Conservation (phyloP, 2,329 filamentous ascomycete species). For the Stachybotrys chartarum region DNA sequence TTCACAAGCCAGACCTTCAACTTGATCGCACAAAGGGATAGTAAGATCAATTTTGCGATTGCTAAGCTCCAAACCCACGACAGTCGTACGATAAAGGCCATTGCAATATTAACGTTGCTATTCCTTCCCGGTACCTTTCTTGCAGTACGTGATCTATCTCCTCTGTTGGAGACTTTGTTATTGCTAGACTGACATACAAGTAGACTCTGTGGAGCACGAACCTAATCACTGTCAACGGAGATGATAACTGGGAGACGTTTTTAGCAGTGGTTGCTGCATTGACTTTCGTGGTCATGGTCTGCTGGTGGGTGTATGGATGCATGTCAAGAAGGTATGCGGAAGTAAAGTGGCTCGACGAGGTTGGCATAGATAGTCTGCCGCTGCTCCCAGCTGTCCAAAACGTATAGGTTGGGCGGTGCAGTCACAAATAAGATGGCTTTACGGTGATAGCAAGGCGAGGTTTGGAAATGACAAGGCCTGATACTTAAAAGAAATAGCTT, state of each 20-base stretch:
- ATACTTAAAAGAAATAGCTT: too few relatives aligned
- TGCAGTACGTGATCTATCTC: not conserved
- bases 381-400: not conserved
- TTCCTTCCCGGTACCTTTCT: constrained; percentile 4
- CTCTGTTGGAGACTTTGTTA: too few relatives aligned
- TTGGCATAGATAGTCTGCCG: not conserved
- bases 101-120: not conserved
- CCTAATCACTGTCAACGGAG: not conserved
- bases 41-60: constrained; percentile 3
- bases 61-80: constrained; percentile 1
- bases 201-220: constrained; percentile 1
- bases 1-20: not conserved
- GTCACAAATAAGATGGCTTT: too few relatives aligned
- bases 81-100: constrained; percentile 1
- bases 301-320: not conserved
- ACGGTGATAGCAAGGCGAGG: too few relatives aligned
- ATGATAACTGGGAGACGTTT: not conserved
- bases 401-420: too few relatives aligned
- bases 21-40: constrained; percentile 4
- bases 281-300: not conserved
- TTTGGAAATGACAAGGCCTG: too few relatives aligned
- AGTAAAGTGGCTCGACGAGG: not conserved
- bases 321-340: not conserved
- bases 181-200: not conserved
- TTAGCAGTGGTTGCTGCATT: not conserved